Evolutionary conservation across 495 filamentous ascomycete genomes (phyloP), one percentile per base, ranked within the genome.

Genomic region (Letharia columbiana): DNA sequence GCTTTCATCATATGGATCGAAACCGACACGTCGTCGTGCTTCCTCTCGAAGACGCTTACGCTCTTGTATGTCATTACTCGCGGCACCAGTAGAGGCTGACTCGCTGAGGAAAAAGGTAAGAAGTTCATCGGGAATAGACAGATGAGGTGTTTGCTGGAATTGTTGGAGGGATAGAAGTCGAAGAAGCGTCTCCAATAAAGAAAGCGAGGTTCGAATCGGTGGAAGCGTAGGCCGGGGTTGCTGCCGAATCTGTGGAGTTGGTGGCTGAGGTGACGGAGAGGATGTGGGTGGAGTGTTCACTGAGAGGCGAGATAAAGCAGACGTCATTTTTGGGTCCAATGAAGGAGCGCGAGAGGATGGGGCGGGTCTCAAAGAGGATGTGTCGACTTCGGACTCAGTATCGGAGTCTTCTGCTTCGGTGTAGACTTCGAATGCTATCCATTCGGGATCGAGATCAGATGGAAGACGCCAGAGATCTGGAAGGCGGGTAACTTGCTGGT

Each of bases 121-220:
- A 11, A 96, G 83, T 73, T 99, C 91, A 72, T 99, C 95, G n/a
- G 88, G 90, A 70, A 97, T 95, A 44, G 91, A 83, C 41, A 98
- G 84, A 70, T 99, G 95, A 1, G 91, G 91, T 52, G 87, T 82
- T 82, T 99, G 95, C 72, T 96, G 91, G 76, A 94, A 96, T 79
- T 98, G 92, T 74, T 98, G 94, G n/a, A 98, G 82, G 56, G 91
- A 89, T 11, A 89, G 90, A 33, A 99, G 85, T 64, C 95, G 92
- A 64, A 99, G 85, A 50, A 98, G 81, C 76, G 91, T 95, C 75
- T 99, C 95, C 31, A 99, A 86, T 59, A 97, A 86, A 12, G 94
- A 98, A 11, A 99, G 86, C 0, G 89, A 93, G 18, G 92, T 92
- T 18, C 86, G 85, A 62, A 96, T 87, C 40, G 71, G 64, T 37